phyloP scores from a whole-genome alignment of 1,284 basidiomycete species.

The Boletellus deceptivus region DNA sequence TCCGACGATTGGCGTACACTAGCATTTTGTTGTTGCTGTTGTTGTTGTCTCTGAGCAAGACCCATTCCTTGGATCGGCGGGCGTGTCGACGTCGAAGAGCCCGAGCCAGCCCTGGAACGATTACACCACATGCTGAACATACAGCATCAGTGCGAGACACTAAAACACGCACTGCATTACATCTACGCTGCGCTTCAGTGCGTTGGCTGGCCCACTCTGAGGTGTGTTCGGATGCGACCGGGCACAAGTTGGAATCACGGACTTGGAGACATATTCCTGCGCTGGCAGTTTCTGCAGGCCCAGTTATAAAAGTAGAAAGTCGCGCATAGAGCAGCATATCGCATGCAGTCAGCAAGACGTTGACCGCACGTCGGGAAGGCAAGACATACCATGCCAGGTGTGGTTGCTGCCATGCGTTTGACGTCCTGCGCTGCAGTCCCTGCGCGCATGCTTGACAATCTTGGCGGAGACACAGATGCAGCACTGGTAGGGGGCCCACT shows the following conservation, averaged over 20 bases:
- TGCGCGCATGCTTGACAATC: conserved; percentile 3
- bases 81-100: conserved; percentile 9
- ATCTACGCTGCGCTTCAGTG: conserved; percentile 40
- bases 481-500: conserved; percentile 5
- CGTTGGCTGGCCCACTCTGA: conserved; percentile 15
- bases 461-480: conserved; percentile 9
- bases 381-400: conserved; percentile 41
- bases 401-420: conserved; percentile 35
- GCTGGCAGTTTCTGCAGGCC: conserved; percentile 4
- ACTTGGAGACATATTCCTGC: conserved; percentile 3
- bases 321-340: conserved; percentile 5
- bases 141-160: neutral
- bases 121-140: neutral
- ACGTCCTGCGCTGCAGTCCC: neutral
- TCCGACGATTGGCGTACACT: conserved; percentile 38
- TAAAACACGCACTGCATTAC: conserved; percentile 39
- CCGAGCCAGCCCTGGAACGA: conserved; percentile 10
- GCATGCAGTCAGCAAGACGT: neutral
- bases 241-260: neutral
- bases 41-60: conserved; percentile 37
- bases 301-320: neutral
- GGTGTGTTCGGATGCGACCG: conserved; percentile 2
- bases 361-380: no score
- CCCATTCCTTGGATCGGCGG: conserved; percentile 45
- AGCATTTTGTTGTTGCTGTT: conserved; percentile 17